Evolutionary conservation across 148 eudicot species (phyloP).

Genomic region (Amaranthus cruentus): DNA sequence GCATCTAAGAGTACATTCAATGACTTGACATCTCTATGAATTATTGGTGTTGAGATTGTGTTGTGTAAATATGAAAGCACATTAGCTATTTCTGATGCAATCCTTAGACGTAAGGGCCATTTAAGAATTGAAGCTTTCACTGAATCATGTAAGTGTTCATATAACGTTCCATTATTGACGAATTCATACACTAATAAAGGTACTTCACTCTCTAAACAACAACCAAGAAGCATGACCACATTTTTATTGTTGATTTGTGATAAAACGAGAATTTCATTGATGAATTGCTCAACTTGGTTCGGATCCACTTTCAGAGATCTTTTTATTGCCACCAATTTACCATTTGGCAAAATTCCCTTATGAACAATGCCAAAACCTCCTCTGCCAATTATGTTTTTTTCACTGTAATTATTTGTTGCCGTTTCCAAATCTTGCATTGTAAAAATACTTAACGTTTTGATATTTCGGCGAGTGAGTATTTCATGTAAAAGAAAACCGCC

Average conservation of each 20-base stretch:
- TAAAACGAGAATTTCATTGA: slow-evolving; percentile 11
- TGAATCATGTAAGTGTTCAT: slow-evolving; percentile 14
- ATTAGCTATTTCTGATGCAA: slow-evolving; percentile 12
- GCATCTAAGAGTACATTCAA: slow-evolving; percentile 14
- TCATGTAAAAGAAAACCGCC: slow-evolving; percentile 12
- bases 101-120: slow-evolving; percentile 9
- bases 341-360: slow-evolving; percentile 1
- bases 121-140: slow-evolving; percentile 3
- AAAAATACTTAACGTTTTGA: background rate
- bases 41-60: slow-evolving; percentile 15
- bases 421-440: slow-evolving; percentile 4
- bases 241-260: slow-evolving; percentile 16
- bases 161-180: slow-evolving; percentile 15
- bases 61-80: slow-evolving; percentile 20
- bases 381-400: slow-evolving; percentile 1
- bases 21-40: slow-evolving; percentile 20
- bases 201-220: slow-evolving; percentile 15
- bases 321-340: slow-evolving; percentile 16
- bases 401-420: slow-evolving; percentile 13
- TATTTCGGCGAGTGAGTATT: background rate
- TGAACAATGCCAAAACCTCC: slow-evolving; percentile 20
- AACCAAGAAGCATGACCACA: slow-evolving; percentile 15
- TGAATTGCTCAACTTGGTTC: slow-evolving; percentile 16
- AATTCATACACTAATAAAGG: slow-evolving; percentile 17
- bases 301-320: slow-evolving; percentile 18